Evolutionary conservation across 148 eudicot species (phyloP).

Genomic region (Chenopodium album): DNA sequence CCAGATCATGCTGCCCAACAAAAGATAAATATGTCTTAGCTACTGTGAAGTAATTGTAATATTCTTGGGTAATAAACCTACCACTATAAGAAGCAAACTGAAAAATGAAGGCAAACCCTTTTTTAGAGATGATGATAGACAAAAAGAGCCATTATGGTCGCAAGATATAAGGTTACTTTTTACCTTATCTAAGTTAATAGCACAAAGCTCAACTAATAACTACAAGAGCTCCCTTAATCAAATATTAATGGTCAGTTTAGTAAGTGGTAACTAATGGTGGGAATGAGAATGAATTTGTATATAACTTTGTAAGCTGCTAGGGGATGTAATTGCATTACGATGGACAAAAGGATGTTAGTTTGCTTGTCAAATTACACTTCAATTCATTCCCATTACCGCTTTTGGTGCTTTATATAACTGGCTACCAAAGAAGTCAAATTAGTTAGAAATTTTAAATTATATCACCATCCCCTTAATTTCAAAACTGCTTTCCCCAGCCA

Average conservation of each 20-base stretch:
- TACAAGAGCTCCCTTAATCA: not conserved
- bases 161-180: not conserved
- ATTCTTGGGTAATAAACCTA: slow-evolving; percentile 2
- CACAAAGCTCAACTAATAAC: too few species aligned
- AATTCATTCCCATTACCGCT: too few species aligned
- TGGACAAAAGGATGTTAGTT: too few species aligned
- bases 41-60: not conserved
- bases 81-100: not conserved
- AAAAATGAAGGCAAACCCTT: not conserved
- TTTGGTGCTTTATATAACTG: too few species aligned
- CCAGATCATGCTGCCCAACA: slow-evolving; percentile 65
- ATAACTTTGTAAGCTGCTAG: too few species aligned
- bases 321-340: too few species aligned
- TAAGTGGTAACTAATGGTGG: too few species aligned
- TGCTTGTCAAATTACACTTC: too few species aligned
- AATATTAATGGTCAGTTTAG: not conserved
- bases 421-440: too few species aligned
- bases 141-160: not conserved
- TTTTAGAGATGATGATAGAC: not conserved
- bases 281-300: too few species aligned
- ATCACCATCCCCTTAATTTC: not conserved
- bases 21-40: not conserved
- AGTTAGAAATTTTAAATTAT: too few species aligned
- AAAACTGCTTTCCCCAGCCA: not conserved
- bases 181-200: not conserved